These are phyloP conservation scores for Dendrothele bispora DNA, from an alignment of 768 basidiomycete genomes.

Conservation along the genomic window DNA sequence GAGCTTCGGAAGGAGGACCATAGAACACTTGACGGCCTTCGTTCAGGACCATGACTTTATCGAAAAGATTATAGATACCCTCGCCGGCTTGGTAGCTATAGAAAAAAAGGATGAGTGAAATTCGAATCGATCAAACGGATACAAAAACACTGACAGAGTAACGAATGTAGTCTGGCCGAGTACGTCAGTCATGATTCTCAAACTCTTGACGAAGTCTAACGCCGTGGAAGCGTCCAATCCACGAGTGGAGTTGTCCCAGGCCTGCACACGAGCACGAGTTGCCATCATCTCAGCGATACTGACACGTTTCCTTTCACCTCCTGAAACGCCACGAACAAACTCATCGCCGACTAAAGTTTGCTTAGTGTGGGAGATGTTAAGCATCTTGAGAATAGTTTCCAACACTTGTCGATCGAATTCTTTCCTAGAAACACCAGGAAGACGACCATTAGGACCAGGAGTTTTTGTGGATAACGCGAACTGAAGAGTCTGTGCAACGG, in stretches of 20 bases:
- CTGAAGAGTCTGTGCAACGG: constrained; percentile 73
- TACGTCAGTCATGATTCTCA: constrained; percentile 84
- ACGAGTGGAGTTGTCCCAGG: constrained; percentile 83
- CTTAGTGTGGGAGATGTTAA: constrained; percentile 81
- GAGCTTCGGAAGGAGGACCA: constrained; percentile 72
- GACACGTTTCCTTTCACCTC: constrained; percentile 78
- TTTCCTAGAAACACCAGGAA: constrained; percentile 64
- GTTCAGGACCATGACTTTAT: constrained; percentile 85
- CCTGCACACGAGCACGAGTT: constrained; percentile 75
- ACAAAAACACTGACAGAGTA: constrained; percentile 49
- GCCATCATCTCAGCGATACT: constrained; percentile 89
- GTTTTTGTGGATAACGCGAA: constrained; percentile 75
- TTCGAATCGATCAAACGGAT: neutral
- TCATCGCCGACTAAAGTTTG: constrained; percentile 85
- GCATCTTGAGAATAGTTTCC: constrained; percentile 68
- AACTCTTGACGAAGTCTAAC: constrained; percentile 77
- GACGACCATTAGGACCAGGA: constrained; percentile 69
- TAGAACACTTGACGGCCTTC: constrained; percentile 82
- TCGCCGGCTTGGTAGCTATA: constrained; percentile 79
- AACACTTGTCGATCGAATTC: constrained; percentile 58
- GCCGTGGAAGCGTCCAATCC: constrained; percentile 88
- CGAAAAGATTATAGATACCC: constrained; percentile 74
- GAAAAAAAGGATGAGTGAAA: constrained; percentile 1
- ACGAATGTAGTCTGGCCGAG: constrained; percentile 79
- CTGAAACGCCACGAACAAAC: constrained; percentile 79